Conservation (phyloP, 345 rosid genomes). For the Eutrema japonicum region DNA sequence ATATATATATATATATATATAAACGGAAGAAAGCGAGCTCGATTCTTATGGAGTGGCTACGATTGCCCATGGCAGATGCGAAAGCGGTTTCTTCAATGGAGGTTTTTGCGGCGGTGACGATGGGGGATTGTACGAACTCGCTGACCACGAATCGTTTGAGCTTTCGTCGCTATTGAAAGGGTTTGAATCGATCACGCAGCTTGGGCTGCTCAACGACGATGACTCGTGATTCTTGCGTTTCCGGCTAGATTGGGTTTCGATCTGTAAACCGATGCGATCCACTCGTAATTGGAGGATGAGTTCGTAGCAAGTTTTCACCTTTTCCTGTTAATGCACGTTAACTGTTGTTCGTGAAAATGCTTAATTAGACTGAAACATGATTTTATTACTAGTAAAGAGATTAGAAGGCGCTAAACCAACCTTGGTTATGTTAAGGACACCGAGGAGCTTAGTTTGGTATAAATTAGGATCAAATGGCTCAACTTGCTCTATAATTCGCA, state of each 20-base stretch:
- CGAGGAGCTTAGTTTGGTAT: constrained; percentile 60
- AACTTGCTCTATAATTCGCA: constrained; percentile 65
- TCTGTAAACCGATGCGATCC: constrained; percentile 20
- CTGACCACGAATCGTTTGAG: constrained; percentile 58
- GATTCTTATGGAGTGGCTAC: constrained; percentile 40
- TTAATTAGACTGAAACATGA: not conserved
- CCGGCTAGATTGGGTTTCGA: constrained; percentile 5
- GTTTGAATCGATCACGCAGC: constrained; percentile 63
- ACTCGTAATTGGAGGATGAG: constrained; percentile 51
- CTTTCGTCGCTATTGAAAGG: constrained; percentile 52
- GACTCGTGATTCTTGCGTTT: constrained; percentile 64
- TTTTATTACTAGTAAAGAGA: not conserved
- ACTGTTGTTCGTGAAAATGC: constrained; percentile 28
- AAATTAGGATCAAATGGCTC: constrained; percentile 56
- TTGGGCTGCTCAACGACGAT: constrained; percentile 56
- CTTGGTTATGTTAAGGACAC: constrained; percentile 62
- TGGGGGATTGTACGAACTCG: constrained; percentile 45
- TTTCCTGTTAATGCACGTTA: constrained; percentile 56
- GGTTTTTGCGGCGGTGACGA: constrained; percentile 39
- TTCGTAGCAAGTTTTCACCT: constrained; percentile 56
- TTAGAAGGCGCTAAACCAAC: constrained; percentile 55
- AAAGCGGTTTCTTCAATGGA: constrained; percentile 49
- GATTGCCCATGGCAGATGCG: constrained; percentile 40
- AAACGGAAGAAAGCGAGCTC: constrained; percentile 27
- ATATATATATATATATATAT: not conserved